These are phyloP conservation scores for Aspergillus homomorphus DNA, from an alignment of 495 filamentous ascomycete species.

Conservation along the genomic window DNA sequence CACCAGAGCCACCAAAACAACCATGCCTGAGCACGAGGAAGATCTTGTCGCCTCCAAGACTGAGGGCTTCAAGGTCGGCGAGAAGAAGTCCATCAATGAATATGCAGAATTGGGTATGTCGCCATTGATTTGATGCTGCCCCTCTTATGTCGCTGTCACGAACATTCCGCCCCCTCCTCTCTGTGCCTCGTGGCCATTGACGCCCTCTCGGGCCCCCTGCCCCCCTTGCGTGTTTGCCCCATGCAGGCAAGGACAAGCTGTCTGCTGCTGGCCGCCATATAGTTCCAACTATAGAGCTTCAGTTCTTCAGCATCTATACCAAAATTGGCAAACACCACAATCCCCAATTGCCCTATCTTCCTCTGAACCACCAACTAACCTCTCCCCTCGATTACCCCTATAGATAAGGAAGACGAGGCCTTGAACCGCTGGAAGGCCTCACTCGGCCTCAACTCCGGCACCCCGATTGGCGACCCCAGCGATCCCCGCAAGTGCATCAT, in stretches of 20 bases:
- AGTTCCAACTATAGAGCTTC: too few species aligned
- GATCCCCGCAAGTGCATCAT: slow-evolving; percentile 87
- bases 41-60: slow-evolving; percentile 83
- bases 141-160: background rate
- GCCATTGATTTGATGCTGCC: background rate
- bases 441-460: slow-evolving; percentile 70
- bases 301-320: too few species aligned
- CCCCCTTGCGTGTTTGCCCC: slow-evolving; percentile 3
- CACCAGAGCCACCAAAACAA: slow-evolving; percentile 21
- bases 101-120: slow-evolving; percentile 86
- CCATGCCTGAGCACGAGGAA: slow-evolving; percentile 76
- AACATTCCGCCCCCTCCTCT: slow-evolving; percentile 2
- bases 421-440: slow-evolving; percentile 97
- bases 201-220: background rate
- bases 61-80: slow-evolving; percentile 94
- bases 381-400: slow-evolving; percentile 1
- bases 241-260: background rate
- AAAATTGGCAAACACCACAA: background rate
- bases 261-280: too few species aligned
- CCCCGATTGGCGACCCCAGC: slow-evolving; percentile 64
- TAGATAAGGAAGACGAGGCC: slow-evolving; percentile 77
- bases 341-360: background rate
- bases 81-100: slow-evolving; percentile 95
- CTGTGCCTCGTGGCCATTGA: background rate
- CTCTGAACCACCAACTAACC: background rate